phyloP scores from a whole-genome alignment of 352 stramenopile species.

The Pythium biforme region DNA sequence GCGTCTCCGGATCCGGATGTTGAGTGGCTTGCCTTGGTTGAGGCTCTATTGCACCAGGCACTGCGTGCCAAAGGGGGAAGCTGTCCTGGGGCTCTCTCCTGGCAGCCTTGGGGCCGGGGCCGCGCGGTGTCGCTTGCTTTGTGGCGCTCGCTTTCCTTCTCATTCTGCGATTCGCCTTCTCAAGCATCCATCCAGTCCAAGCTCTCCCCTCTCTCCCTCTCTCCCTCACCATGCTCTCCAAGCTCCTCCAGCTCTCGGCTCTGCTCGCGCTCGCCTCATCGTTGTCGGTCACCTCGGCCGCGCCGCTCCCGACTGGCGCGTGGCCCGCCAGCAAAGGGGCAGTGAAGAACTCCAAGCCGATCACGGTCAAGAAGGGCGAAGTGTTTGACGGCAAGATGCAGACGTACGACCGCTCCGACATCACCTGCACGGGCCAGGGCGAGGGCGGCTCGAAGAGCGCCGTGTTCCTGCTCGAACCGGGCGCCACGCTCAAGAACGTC shows the following conservation, averaged over 20 bases:
- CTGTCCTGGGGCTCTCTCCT: too few relatives aligned
- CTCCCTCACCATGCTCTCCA: neutral
- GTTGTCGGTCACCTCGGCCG: neutral
- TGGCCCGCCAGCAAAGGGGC: slow-evolving; percentile 29
- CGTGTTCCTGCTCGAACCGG: slow-evolving; percentile 44
- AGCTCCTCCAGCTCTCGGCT: neutral
- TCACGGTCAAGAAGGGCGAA: slow-evolving; percentile 23
- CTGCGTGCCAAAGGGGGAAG: too few relatives aligned
- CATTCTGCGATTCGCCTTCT: neutral
- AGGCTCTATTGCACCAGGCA: too few relatives aligned
- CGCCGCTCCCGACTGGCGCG: slow-evolving; percentile 20
- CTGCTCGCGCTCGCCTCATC: neutral
- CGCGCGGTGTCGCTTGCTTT: neutral
- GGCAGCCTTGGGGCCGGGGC: too few relatives aligned
- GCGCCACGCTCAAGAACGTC: slow-evolving; percentile 52
- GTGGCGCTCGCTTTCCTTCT: neutral
- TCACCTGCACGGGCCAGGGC: slow-evolving; percentile 36
- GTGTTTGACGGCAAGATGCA: slow-evolving; percentile 41
- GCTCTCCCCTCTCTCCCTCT: neutral
- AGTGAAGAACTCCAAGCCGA: slow-evolving; percentile 13
- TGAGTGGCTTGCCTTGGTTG: too few relatives aligned
- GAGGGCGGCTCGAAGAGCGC: slow-evolving; percentile 20
- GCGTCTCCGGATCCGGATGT: too few relatives aligned
- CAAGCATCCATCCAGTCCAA: neutral
- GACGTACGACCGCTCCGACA: slow-evolving; percentile 54